Evolutionary conservation across 306 rosid genomes (phyloP), one percentile per base, ranked within the genome.

Genomic region (Prosopis cineraria): DNA sequence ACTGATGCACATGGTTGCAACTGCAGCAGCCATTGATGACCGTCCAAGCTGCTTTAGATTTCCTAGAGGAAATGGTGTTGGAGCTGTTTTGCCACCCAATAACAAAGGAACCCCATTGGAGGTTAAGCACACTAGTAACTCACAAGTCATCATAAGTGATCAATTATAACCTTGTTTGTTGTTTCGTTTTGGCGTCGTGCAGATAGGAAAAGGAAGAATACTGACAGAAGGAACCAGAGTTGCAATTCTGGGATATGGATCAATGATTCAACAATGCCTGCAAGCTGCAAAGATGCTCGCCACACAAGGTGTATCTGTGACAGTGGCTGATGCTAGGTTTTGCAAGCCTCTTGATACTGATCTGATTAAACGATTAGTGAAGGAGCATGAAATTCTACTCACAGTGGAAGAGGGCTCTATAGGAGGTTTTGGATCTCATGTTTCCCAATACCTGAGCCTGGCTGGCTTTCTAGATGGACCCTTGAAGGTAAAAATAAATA

Each of bases 361-460:
- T 56, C 91, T 90, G 76, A 83, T 92, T 62, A 83, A 69, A 73
- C 87, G 56, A 79, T 75, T 90, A 72, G 87, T 87, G 36, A 87
- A 78, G 67, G 91, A 90, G 78, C 93, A 89, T 64, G 96, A 92
- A 78, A 73, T 89, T 71, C 83, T 92, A 8, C 77, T 92, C 25
- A 87, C 93, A 4, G 87, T 85, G 37, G 97, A 92, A 72, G 96
- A 92, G 80, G 96, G 97, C 31, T 85, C 93, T n/a, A 83, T 90
- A 12, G 97, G 97, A 75, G 97, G 97, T 43, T 92, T 92, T 73
- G 97, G 95, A 19, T 92, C 95, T 56, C 97, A 92, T 62, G 97
- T 90, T 40, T 87, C 90, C 66, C 85, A 90, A 34, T 90, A 72
- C 88, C 85, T 88, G 60, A 73, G 89, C 85, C 80, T 88, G 68